These are phyloP conservation scores for Dendrocalamus sinicus DNA, from an alignment of 176 grass and related monocot genomes.

Conservation along the genomic window DNA sequence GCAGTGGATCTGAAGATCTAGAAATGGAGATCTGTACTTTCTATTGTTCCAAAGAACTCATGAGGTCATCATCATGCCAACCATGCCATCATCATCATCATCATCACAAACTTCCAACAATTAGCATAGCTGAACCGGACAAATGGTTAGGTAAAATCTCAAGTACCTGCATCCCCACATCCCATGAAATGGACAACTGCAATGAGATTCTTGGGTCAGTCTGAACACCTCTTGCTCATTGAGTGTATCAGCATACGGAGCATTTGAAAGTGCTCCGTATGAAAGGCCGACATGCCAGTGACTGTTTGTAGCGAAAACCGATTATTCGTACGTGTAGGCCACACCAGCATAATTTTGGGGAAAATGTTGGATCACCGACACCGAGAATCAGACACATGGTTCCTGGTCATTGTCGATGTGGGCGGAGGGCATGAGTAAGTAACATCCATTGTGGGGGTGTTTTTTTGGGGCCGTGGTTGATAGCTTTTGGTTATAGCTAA, in stretches of 20 bases:
- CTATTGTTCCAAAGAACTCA: slow-evolving; percentile 17
- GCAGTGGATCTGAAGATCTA: slow-evolving; percentile 45
- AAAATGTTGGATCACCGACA: slow-evolving; percentile 33
- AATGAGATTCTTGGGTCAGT: not conserved
- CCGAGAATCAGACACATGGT: not conserved
- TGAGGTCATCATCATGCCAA: slow-evolving; percentile 23
- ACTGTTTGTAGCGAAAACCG: not conserved
- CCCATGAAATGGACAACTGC: not conserved
- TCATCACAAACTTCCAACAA: not conserved
- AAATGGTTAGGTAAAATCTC: not conserved
- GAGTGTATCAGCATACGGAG: not conserved
- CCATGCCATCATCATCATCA: slow-evolving; percentile 30
- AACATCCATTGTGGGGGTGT: not conserved
- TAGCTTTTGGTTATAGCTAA: no score
- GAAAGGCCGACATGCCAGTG: not conserved
- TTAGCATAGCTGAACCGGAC: not conserved
- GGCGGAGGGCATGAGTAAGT: not conserved
- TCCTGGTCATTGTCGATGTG: slow-evolving; percentile 22
- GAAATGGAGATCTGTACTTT: slow-evolving; percentile 34
- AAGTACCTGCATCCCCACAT: not conserved
- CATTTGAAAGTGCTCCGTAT: not conserved
- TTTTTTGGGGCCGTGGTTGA: no score
- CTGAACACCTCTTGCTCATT: not conserved
- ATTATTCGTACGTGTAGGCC: not conserved
- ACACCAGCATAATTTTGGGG: not conserved